Base-by-base conservation (phyloP, 2,329 filamentous ascomycete genomes). In the Cercospora sesami region DNA sequence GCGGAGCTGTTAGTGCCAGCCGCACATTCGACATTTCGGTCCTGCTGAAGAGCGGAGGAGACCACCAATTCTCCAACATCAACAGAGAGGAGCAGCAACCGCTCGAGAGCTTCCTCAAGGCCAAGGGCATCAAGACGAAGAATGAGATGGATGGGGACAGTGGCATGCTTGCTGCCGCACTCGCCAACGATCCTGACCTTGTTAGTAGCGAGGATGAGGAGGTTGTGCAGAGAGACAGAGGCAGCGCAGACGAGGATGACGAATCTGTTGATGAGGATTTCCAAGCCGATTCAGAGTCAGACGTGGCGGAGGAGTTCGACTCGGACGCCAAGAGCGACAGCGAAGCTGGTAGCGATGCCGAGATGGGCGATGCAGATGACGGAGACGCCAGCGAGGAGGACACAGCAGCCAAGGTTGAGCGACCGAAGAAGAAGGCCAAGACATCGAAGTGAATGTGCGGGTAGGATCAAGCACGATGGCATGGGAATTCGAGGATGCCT, bases 61-160 rank as follows among this genome's bases (percentile, higher is more conserved):
- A 96, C 76, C 93, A 94, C 75, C 94, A 97, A 77, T 99, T 99
- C 83, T 97, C 93, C 82, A 99, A 99, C 84, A 99, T 99, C 80
- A 99, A 97, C 79, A 91, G 94, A 74, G 95, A 99, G 83, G 95
- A 99, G 79, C 92, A 98, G 80, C 92, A 95, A 81, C 92, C 92
- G 6, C 87, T 99, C n/a, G 95, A 99, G 80, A 90, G 91, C 73
- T 99, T 99, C 83, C 97, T 99, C 87, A 95, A 96, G 81, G 88
- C 93, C 74, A 98, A 98, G 85, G 91, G 90, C 69, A 87, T 99
- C 76, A 92, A 94, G 64, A 94, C 96, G 66, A 98, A 97, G 89
- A 99, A 99, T 80, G 95, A 99, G 82, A 97, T 99, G 83, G 91
- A 96, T 70, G 95, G 97, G 78, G 95, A 99, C 33, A 84, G 84